A percentile compares a stretch with the other conserved stretches of the same genome.
These are phyloP conservation scores for Citrus hindsii DNA, from an alignment of 345 rosid species.

Conservation along the genomic window DNA sequence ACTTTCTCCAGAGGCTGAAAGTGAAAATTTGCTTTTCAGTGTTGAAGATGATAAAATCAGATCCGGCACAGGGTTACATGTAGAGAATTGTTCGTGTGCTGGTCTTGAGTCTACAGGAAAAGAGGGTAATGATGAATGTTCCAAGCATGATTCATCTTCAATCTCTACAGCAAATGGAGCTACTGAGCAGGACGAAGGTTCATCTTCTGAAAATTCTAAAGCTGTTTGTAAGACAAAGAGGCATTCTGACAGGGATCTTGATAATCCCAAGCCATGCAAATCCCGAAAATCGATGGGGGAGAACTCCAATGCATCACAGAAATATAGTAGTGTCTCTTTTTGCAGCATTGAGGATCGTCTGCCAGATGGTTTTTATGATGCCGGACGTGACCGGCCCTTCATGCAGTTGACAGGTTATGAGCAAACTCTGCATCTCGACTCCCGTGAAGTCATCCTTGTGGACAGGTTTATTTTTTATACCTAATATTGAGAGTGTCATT, in stretches of 20 bases:
- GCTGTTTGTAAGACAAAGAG: conserved; percentile 54
- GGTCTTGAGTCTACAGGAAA: conserved; percentile 24
- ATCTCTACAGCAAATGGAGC: conserved; percentile 30
- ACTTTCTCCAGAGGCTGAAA: conserved; percentile 31
- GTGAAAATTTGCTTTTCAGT: conserved; percentile 31
- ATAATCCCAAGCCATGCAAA: conserved; percentile 92
- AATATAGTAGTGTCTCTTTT: conserved; percentile 69
- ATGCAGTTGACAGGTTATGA: conserved; percentile 61
- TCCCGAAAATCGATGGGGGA: conserved; percentile 49
- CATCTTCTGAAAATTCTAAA: conserved; percentile 40
- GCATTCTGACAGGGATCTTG: conserved; percentile 62
- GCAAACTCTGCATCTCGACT: conserved; percentile 55
- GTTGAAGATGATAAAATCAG: conserved; percentile 38
- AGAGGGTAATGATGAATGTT: conserved; percentile 27
- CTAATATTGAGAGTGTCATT: neutral
- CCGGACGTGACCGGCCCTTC: conserved; percentile 94
- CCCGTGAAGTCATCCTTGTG: conserved; percentile 94
- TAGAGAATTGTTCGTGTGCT: conserved; percentile 29
- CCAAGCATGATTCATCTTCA: conserved; percentile 37
- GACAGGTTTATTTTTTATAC: conserved; percentile 60
- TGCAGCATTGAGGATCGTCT: conserved; percentile 71
- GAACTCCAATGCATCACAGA: conserved; percentile 40
- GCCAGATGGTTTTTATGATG: conserved; percentile 96
- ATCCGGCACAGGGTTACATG: conserved; percentile 24
- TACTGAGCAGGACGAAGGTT: conserved; percentile 38